phyloP scores from a whole-genome alignment of 169 alveolate genomes.

The Babesia gibsoni region DNA sequence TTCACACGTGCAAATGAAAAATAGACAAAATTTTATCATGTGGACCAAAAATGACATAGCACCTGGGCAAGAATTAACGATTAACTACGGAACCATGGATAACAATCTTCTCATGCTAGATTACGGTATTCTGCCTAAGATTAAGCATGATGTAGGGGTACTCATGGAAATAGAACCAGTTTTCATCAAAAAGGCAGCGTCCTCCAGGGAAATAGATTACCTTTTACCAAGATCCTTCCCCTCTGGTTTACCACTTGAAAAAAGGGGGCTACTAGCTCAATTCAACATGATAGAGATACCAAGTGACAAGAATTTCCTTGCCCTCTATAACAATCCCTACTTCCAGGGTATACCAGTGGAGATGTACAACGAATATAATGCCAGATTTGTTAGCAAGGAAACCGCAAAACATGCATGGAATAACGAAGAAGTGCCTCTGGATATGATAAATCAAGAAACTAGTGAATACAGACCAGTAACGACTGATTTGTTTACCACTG shows the following conservation, averaged over 20 bases:
- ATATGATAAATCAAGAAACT: background rate
- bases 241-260: constrained; percentile 54
- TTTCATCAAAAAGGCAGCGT: constrained; percentile 32
- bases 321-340: constrained; percentile 45
- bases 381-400: constrained; percentile 28
- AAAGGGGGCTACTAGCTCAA: constrained; percentile 18
- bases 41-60: background rate
- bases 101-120: constrained; percentile 46
- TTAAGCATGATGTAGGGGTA: constrained; percentile 20
- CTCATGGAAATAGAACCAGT: constrained; percentile 48
- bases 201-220: background rate
- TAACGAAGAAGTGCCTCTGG: constrained; percentile 4
- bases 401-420: background rate
- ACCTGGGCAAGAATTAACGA: constrained; percentile 33
- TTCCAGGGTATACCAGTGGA: constrained; percentile 59
- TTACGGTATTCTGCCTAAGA: constrained; percentile 50
- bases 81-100: constrained; percentile 45
- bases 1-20: background rate
- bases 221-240: constrained; percentile 52
- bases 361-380: constrained; percentile 33
- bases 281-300: constrained; percentile 43
- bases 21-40: background rate
- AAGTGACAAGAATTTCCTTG: constrained; percentile 16
- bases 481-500: background rate
- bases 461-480: background rate